Base-by-base conservation (phyloP, 2,329 filamentous ascomycete genomes). In the Colletotrichum plurivorum region DNA sequence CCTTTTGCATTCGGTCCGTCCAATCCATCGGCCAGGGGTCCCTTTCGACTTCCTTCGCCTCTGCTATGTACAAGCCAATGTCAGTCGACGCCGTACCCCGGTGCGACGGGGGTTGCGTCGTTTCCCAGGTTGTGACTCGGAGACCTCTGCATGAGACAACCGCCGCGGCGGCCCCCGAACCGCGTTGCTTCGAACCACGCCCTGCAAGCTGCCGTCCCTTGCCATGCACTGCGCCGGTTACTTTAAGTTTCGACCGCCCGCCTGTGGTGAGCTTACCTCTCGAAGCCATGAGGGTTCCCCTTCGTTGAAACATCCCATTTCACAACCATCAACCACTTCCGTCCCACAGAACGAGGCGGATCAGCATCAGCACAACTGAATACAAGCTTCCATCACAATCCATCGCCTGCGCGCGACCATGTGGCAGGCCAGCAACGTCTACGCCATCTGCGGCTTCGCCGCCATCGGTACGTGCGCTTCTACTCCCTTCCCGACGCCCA, bases 391-490 rank as follows among this genome's bases (percentile, higher is more conserved):
- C 31, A 13, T 31, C 27, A 41, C 22, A 63, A 20, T 39, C 31
- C 31, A 22, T 51, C 62, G 62, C 51, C 66, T 20, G 18, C 16
- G 48, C 52, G 51, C 61, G 22, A 76, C 43, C 52, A 82, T 84
- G 83, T 83, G 81, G 75, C 78, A 80, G 73, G 78, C 79, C 25
- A 83, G 73, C 69, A 89, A 88, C 75, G 82, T 90, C 56, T 90
- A 90, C 76, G 82, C 84, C 71, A 90, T 90, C 71, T 91, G 88
- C 77, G 81, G 80, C 69, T 90, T 91, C 75, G 88, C 88, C 76
- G 87, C 88, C 75, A 88, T 91, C 71, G 89, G 41, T 43, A 15
- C 16, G 16, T 43, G 41, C 41, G 8, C 22, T 54, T 4, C 39
- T 7, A 43, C 20, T 22, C 5, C 10, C 8, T 1, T 15, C 16